Conservation (phyloP, 2,329 filamentous ascomycete genomes). For the Didymella sp. region DNA sequence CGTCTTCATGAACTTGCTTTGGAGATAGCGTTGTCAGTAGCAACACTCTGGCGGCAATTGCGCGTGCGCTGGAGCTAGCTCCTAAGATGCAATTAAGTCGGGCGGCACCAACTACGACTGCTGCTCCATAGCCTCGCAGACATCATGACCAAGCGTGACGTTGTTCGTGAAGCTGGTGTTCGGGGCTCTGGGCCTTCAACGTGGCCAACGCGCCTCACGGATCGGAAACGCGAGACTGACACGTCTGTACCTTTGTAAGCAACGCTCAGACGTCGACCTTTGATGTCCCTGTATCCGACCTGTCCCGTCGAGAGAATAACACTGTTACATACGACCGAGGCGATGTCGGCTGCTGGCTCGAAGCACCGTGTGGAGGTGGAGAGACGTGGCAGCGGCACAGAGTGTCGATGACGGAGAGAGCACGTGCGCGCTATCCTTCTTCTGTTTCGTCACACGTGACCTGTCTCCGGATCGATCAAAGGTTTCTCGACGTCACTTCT, state of each 20-base stretch:
- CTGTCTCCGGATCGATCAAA: too few relatives aligned
- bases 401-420: neutral
- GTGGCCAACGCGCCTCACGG: constrained; percentile 17
- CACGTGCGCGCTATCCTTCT: neutral
- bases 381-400: neutral
- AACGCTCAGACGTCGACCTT: neutral
- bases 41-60: neutral
- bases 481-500: neutral
- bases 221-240: constrained; percentile 17
- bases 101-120: neutral
- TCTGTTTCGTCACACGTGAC: neutral
- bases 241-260: constrained; percentile 15
- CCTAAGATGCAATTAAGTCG: neutral
- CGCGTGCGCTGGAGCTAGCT: constrained; percentile 1
- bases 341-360: neutral
- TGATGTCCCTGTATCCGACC: neutral
- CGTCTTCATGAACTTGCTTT: constrained; percentile 6
- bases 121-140: neutral
- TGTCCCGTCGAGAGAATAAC: neutral
- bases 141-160: constrained; percentile 3
- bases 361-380: neutral
- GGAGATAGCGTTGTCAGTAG: constrained; percentile 6
- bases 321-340: neutral
- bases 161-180: constrained; percentile 3
- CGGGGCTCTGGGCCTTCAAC: constrained; percentile 1